phyloP scores from a whole-genome alignment of 805 yeast species.

The Candida vaughaniae region DNA sequence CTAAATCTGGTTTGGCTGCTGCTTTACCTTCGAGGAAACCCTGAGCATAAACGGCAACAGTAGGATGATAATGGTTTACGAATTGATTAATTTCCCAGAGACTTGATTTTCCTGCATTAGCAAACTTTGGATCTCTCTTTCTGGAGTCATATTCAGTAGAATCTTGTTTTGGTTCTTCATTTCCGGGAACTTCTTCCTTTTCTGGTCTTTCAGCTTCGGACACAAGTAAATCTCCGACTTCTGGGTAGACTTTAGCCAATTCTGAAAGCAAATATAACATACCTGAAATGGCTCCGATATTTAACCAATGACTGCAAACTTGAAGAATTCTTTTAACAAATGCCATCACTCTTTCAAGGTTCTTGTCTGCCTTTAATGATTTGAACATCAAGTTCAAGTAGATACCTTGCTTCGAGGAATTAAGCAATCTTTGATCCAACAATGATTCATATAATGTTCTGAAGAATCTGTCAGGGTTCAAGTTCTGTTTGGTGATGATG shows the following conservation, averaged over 20 bases:
- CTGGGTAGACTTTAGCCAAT: constrained; percentile 62
- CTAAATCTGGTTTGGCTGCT: constrained; percentile 83
- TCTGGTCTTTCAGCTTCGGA: constrained; percentile 49
- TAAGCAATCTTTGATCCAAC: constrained; percentile 76
- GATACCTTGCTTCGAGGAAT: constrained; percentile 91
- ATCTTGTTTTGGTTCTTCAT: constrained; percentile 18
- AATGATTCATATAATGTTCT: constrained; percentile 87
- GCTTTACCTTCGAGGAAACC: constrained; percentile 51
- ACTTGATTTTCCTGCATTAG: constrained; percentile 80
- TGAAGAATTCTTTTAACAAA: constrained; percentile 90
- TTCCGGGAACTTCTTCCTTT: constrained; percentile 26
- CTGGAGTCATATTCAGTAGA: constrained; percentile 65
- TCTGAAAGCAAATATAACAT: constrained; percentile 73
- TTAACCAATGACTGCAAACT: constrained; percentile 80
- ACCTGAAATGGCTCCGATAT: constrained; percentile 85
- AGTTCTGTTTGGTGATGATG: constrained; percentile 60
- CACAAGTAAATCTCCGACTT: constrained; percentile 60
- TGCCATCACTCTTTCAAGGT: constrained; percentile 68
- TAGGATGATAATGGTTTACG: constrained; percentile 85
- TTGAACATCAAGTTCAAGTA: constrained; percentile 84
- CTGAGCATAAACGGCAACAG: constrained; percentile 77
- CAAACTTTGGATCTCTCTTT: constrained; percentile 88
- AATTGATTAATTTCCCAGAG: constrained; percentile 85
- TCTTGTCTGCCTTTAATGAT: constrained; percentile 69
- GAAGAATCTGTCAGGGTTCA: constrained; percentile 69